Conservation (phyloP, 768 basidiomycete species). For the Solioccasus polychromus region DNA sequence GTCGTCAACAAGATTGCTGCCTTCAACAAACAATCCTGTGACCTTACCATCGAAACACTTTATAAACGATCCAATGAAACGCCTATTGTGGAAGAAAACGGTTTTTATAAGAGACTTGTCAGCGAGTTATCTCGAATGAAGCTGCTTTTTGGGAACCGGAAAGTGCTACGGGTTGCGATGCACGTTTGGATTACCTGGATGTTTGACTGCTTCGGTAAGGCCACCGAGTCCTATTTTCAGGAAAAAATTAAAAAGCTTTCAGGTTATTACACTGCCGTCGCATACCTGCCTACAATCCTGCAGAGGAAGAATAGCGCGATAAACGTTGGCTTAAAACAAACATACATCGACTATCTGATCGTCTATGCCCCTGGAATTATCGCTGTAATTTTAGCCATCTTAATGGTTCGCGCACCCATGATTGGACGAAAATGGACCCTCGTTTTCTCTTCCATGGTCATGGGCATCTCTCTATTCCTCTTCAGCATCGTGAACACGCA, state of each 20-base stretch:
- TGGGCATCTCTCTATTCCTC: background rate
- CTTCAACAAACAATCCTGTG: constrained; percentile 8
- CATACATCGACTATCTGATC: background rate
- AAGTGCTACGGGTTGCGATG: constrained; percentile 5
- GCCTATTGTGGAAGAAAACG: background rate
- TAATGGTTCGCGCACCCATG: constrained; percentile 12
- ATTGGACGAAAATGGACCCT: constrained; percentile 2
- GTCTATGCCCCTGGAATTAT: constrained; percentile 5
- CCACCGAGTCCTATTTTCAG: background rate
- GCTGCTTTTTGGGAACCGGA: constrained; percentile 15
- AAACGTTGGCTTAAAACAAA: background rate
- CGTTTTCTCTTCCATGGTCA: background rate
- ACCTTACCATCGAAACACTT: constrained; percentile 15
- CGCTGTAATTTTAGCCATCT: constrained; percentile 1
- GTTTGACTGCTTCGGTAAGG: too few species aligned
- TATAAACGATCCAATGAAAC: constrained; percentile 4
- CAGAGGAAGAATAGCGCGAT: background rate
- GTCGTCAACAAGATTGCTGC: constrained; percentile 12
- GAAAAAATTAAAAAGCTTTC: background rate
- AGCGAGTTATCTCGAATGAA: constrained; percentile 10
- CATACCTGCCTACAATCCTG: background rate
- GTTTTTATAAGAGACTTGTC: background rate
- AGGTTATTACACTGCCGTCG: background rate
- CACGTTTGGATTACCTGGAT: constrained; percentile 14
- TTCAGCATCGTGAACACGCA: background rate